Percentiles rank a stretch among this genome's conserved stretches.
phyloP scores from a whole-genome alignment of 2,329 filamentous ascomycete species.

The Colletotrichum abscissum region DNA sequence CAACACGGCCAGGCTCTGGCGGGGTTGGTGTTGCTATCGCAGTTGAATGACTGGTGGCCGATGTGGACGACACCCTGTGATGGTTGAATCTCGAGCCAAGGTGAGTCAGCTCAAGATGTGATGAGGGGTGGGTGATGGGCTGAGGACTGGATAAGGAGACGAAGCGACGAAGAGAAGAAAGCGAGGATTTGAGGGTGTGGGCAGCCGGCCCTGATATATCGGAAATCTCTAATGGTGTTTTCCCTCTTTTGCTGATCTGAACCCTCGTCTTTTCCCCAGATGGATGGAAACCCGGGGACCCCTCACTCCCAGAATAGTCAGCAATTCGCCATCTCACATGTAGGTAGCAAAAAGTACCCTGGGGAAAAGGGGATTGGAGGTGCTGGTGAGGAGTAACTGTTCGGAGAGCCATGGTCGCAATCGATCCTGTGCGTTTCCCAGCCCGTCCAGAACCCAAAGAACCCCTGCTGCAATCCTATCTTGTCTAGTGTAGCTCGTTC shows the following conservation, averaged over 20 bases:
- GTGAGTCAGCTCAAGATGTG: not conserved
- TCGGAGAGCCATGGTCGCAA: slow-evolving; percentile 22
- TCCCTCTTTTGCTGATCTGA: slow-evolving; percentile 4
- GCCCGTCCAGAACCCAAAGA: not conserved
- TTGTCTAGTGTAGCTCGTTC: slow-evolving; percentile 8
- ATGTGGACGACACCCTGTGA: slow-evolving; percentile 16
- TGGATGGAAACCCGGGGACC: slow-evolving; percentile 20
- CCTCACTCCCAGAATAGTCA: slow-evolving; percentile 21
- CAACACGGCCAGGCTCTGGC: slow-evolving; percentile 34
- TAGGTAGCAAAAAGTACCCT: not conserved
- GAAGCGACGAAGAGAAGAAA: slow-evolving; percentile 21
- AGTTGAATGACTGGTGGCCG: not conserved
- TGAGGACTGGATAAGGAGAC: not conserved
- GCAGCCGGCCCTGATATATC: slow-evolving; percentile 30
- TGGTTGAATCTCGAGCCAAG: slow-evolving; percentile 22
- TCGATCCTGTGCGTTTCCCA: slow-evolving; percentile 23
- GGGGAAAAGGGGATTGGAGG: not conserved
- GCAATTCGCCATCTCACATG: slow-evolving; percentile 11
- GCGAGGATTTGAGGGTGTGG: not conserved
- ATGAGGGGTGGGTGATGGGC: not conserved
- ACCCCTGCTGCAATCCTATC: slow-evolving; percentile 12
- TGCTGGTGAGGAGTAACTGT: slow-evolving; percentile 16
- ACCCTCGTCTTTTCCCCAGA: slow-evolving; percentile 10
- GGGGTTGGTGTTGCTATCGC: slow-evolving; percentile 24
- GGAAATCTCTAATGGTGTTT: slow-evolving; percentile 19